Conservation (phyloP, 768 basidiomycete species). For the Rhodocollybia butyracea region DNA sequence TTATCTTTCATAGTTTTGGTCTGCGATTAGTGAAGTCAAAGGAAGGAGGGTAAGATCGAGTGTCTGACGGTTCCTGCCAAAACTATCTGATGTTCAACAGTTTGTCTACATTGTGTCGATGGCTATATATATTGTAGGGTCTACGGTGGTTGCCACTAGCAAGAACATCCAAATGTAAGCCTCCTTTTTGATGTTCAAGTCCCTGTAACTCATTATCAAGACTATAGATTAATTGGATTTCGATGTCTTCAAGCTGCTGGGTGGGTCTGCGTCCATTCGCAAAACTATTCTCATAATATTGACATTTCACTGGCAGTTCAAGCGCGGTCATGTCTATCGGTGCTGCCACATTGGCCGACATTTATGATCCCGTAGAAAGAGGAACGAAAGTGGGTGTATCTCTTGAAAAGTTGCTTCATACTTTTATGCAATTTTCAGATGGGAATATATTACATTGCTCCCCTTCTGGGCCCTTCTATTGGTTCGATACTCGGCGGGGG, state of each 20-base stretch:
- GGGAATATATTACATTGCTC: conserved; percentile 79
- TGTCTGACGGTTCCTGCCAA: neutral
- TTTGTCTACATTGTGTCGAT: conserved; percentile 53
- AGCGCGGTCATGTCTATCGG: conserved; percentile 70
- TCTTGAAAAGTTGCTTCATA: neutral
- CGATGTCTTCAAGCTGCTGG: conserved; percentile 67
- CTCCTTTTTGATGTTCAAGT: neutral
- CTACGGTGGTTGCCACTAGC: conserved; percentile 54
- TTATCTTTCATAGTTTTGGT: too few relatives aligned
- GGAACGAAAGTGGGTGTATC: conserved; percentile 48
- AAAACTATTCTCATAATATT: neutral
- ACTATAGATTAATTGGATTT: conserved; percentile 54
- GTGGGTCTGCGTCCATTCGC: conserved; percentile 28
- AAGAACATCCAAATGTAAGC: conserved; percentile 46
- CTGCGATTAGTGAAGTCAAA: conserved; percentile 60
- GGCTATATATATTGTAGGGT: conserved; percentile 50
- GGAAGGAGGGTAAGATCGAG: conserved; percentile 63
- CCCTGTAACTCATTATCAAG: neutral
- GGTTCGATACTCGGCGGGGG: conserved; percentile 72
- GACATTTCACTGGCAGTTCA: conserved; percentile 36
- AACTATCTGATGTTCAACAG: conserved; percentile 21
- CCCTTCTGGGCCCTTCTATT: conserved; percentile 72
- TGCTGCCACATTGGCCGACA: conserved; percentile 75
- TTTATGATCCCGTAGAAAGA: conserved; percentile 70
- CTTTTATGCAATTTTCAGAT: conserved; percentile 35